Conservation (phyloP, 2,329 filamentous ascomycete genomes). For the Fusarium sp. region DNA sequence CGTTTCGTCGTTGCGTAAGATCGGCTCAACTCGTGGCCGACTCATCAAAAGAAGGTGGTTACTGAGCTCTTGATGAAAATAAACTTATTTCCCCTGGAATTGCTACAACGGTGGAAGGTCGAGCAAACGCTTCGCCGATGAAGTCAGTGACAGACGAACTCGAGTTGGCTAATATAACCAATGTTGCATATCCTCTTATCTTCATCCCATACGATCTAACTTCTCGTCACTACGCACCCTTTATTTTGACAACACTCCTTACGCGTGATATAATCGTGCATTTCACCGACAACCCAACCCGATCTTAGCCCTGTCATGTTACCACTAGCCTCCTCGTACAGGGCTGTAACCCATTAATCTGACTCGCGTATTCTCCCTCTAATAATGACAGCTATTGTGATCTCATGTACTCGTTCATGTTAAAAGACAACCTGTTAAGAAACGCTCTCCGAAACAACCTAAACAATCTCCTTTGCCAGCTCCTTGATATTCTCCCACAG, state of each 20-base stretch:
- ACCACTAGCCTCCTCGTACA: background rate
- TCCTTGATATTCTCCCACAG: background rate
- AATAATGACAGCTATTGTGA: background rate
- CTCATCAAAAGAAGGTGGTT: background rate
- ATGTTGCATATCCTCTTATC: background rate
- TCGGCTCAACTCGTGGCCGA: background rate
- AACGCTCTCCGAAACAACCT: background rate
- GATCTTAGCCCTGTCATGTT: background rate
- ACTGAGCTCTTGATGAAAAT: background rate
- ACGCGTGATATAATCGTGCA: background rate
- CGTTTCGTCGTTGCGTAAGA: background rate
- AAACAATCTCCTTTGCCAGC: background rate
- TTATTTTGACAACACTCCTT: background rate
- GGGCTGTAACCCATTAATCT: background rate
- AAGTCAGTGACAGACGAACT: background rate
- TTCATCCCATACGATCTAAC: background rate
- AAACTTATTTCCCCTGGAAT: background rate
- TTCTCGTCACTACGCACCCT: background rate
- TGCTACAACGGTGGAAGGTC: background rate
- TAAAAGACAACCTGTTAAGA: accelerated
- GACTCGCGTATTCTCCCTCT: background rate
- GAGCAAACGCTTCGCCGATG: background rate
- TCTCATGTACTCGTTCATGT: background rate
- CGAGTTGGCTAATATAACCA: background rate
- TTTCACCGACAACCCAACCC: background rate